Percentiles rank a stretch among this genome's conserved stretches.
These are phyloP conservation scores for Venturia nashicola DNA, from an alignment of 2,329 filamentous ascomycete genomes.

Conservation along the genomic window DNA sequence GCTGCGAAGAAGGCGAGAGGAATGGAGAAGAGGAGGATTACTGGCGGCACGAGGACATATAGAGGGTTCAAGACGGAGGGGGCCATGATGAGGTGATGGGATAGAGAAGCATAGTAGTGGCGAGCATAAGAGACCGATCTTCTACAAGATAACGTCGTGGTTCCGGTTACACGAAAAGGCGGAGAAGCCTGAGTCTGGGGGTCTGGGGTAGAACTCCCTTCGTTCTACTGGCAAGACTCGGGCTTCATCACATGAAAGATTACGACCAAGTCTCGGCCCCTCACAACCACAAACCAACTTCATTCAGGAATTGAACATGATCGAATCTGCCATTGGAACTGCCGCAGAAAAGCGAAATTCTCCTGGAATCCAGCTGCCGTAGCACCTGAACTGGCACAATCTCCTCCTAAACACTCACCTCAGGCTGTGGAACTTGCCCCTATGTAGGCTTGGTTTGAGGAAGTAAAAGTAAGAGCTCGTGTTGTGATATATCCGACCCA, in stretches of 20 bases:
- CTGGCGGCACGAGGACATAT: constrained; percentile 20
- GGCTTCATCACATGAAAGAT: neutral
- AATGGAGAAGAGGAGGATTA: constrained; percentile 25
- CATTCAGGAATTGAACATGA: too few relatives aligned
- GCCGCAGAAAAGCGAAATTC: too few relatives aligned
- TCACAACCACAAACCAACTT: too few relatives aligned
- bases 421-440: too few relatives aligned
- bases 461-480: too few relatives aligned
- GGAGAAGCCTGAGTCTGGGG: neutral
- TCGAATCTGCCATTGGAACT: too few relatives aligned
- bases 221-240: too few relatives aligned
- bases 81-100: neutral
- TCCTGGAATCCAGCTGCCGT: too few relatives aligned
- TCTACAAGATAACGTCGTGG: neutral
- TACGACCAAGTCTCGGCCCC: neutral
- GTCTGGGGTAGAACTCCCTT: neutral
- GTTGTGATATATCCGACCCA: too few relatives aligned
- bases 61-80: constrained; percentile 7
- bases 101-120: neutral
- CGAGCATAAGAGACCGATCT: neutral
- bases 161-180: neutral
- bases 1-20: constrained; percentile 26
- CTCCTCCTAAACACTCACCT: too few relatives aligned
- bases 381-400: too few relatives aligned
- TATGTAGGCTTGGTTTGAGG: too few relatives aligned